Conservation (phyloP, 2,329 filamentous ascomycete species). For the Trichophyton schoenleinii region DNA sequence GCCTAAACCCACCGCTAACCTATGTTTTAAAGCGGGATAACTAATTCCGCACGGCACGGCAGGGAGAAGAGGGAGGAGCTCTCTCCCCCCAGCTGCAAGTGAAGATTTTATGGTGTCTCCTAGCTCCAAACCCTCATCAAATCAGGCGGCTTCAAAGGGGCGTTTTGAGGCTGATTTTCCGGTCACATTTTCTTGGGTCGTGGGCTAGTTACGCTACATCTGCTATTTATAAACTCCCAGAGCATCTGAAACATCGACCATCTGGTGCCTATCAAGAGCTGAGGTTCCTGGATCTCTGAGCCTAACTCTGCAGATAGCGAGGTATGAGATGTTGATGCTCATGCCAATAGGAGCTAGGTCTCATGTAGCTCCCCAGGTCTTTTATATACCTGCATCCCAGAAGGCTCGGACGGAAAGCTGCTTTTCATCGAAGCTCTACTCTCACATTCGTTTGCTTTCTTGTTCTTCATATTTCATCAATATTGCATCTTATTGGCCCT, state of each 20-base stretch:
- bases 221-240: not conserved
- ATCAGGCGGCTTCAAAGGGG: not conserved
- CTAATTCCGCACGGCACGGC: not conserved
- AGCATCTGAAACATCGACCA: conserved; percentile 1
- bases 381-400: not conserved
- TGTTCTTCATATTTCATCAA: not conserved
- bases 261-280: not conserved
- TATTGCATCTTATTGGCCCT: not conserved
- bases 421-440: not conserved
- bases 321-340: no score
- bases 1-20: not conserved
- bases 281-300: not conserved
- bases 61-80: not conserved
- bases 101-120: not conserved
- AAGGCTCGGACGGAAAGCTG: not conserved
- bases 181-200: not conserved
- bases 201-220: not conserved
- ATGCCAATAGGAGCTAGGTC: not conserved
- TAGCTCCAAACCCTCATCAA: not conserved
- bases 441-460: not conserved
- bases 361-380: not conserved
- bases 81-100: not conserved
- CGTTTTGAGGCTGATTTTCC: not conserved
- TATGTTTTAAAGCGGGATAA: not conserved
- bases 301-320: not conserved